These are phyloP conservation scores for Leonotis leonurus DNA, from an alignment of 257 asterid genomes.

Conservation along the genomic window DNA sequence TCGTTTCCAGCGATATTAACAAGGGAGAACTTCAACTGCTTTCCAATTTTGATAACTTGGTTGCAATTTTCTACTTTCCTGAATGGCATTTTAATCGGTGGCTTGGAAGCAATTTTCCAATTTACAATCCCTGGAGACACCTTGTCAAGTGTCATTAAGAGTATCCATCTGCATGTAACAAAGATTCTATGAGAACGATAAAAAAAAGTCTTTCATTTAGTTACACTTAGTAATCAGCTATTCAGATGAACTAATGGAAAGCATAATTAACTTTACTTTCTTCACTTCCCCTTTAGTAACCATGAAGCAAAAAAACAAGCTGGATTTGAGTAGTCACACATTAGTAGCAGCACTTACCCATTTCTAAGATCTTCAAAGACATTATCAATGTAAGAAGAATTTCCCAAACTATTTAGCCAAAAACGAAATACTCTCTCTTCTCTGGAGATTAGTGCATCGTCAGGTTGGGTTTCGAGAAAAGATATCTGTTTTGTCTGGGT, in stretches of 20 bases:
- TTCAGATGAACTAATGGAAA: slow-evolving; percentile 6
- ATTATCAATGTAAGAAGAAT: slow-evolving; percentile 79
- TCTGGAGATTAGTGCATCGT: slow-evolving; percentile 77
- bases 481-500: slow-evolving; percentile 71
- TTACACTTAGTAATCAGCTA: not conserved
- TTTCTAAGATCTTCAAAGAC: slow-evolving; percentile 94
- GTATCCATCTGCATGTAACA: slow-evolving; percentile 67
- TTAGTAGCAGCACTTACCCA: slow-evolving; percentile 48
- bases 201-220: not conserved
- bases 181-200: not conserved
- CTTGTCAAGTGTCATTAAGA: slow-evolving; percentile 84
- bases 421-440: slow-evolving; percentile 90
- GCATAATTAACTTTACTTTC: not conserved
- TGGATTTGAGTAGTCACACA: not conserved
- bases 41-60: slow-evolving; percentile 93
- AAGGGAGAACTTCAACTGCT: slow-evolving; percentile 81
- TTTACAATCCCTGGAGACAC: slow-evolving; percentile 86
- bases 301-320: not conserved
- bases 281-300: not conserved
- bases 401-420: slow-evolving; percentile 86
- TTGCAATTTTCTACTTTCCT: slow-evolving; percentile 88
- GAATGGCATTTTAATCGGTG: slow-evolving; percentile 96
- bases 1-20: slow-evolving; percentile 92
- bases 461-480: slow-evolving; percentile 74
- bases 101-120: slow-evolving; percentile 87